phyloP scores from a whole-genome alignment of 345 rosid genomes.

The Citrus maxima region DNA sequence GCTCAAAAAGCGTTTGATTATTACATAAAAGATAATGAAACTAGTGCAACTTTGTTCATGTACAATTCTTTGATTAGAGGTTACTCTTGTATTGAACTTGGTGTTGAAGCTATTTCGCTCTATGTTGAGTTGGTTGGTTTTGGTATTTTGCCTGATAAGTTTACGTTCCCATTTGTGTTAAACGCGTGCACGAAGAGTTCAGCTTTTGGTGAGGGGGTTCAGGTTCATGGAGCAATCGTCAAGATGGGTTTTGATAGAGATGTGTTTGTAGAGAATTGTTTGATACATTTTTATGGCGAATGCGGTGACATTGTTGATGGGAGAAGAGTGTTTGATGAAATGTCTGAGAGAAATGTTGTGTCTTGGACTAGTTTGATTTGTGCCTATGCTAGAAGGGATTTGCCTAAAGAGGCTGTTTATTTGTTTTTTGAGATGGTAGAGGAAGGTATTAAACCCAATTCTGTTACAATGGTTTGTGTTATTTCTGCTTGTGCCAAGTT shows the following conservation, averaged over 20 bases:
- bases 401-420: conserved; percentile 47
- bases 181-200: conserved; percentile 52
- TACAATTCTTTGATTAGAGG: conserved; percentile 61
- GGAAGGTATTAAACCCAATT: conserved; percentile 41
- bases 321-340: conserved; percentile 56
- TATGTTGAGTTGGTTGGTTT: conserved; percentile 34
- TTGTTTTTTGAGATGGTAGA: conserved; percentile 56
- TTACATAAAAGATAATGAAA: conserved; percentile 27
- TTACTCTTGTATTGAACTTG: conserved; percentile 39
- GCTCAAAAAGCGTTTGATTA: conserved; percentile 43
- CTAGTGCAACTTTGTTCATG: conserved; percentile 38
- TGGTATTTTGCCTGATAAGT: conserved; percentile 52
- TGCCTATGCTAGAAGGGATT: conserved; percentile 44
- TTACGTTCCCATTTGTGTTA: conserved; percentile 55
- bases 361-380: conserved; percentile 78
- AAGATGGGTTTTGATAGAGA: conserved; percentile 48
- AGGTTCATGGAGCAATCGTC: conserved; percentile 47
- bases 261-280: conserved; percentile 50
- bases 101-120: conserved; percentile 38
- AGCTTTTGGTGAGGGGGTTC: conserved; percentile 38
- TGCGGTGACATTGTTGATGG: conserved; percentile 43
- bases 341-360: conserved; percentile 56
- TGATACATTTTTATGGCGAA: conserved; percentile 57
- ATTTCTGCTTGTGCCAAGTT: conserved; percentile 63
- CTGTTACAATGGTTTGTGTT: conserved; percentile 57